phyloP scores from a whole-genome alignment of 1,284 basidiomycete species.

The Microbotryomycetes sp. region DNA sequence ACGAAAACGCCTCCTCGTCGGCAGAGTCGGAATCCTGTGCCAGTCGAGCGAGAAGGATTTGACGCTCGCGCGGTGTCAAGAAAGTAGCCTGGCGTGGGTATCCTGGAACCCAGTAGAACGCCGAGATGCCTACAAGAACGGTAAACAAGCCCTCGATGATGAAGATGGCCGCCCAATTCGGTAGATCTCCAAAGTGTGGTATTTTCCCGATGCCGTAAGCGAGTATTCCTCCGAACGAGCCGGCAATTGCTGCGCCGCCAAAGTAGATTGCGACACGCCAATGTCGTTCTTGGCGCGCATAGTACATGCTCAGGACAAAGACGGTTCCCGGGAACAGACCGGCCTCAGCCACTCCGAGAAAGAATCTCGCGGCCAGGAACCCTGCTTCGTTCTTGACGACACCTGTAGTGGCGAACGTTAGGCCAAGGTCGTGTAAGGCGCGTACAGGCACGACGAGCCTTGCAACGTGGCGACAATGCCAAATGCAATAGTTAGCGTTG shows the following conservation, averaged over 20 bases:
- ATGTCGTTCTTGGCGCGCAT: conserved; percentile 52
- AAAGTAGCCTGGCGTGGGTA: conserved; percentile 52
- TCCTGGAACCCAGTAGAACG: conserved; percentile 54
- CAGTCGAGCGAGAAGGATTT: conserved; percentile 40
- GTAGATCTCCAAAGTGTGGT: conserved; percentile 52
- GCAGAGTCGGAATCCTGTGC: conserved; percentile 52
- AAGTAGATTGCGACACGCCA: conserved; percentile 58
- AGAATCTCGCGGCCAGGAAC: conserved; percentile 52
- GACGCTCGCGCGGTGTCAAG: conserved; percentile 13
- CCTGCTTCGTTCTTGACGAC: conserved; percentile 51
- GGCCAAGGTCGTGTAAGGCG: neutral
- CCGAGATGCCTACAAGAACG: conserved; percentile 46
- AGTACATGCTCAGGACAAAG: conserved; percentile 57
- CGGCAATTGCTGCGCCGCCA: conserved; percentile 51
- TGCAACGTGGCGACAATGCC: conserved; percentile 55
- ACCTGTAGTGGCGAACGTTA: neutral
- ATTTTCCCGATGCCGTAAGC: conserved; percentile 42
- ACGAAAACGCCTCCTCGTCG: conserved; percentile 40
- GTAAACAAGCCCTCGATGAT: conserved; percentile 53
- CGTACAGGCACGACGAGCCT: conserved; percentile 47
- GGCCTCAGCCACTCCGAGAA: conserved; percentile 53
- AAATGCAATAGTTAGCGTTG: conserved; percentile 54
- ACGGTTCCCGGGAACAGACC: conserved; percentile 55
- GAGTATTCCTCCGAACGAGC: conserved; percentile 50
- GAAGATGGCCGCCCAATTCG: conserved; percentile 50